These are phyloP conservation scores for Hemileccinum rubropunctum DNA, from an alignment of 768 basidiomycete genomes.

Conservation along the genomic window DNA sequence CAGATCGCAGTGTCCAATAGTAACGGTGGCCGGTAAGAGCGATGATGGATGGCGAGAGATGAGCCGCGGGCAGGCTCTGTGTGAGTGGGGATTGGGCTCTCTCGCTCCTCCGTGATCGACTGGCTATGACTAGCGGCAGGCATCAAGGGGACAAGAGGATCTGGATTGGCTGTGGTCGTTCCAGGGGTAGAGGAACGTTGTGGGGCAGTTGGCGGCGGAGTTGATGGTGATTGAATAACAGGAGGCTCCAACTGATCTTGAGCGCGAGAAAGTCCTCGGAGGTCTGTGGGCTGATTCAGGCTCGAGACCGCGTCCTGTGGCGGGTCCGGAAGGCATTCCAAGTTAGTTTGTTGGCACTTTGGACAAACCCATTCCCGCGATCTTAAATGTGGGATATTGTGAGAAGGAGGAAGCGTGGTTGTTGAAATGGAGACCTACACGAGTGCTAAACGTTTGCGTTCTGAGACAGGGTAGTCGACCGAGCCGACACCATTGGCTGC, in stretches of 20 bases:
- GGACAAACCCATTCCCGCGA: constrained; percentile 82
- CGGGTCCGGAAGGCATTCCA: constrained; percentile 71
- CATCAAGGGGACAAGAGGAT: constrained; percentile 15
- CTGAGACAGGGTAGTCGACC: constrained; percentile 69
- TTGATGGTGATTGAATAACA: constrained; percentile 12
- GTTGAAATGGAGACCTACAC: constrained; percentile 49
- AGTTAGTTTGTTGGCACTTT: constrained; percentile 64
- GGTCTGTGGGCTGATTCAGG: constrained; percentile 11
- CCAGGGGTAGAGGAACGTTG: constrained; percentile 17
- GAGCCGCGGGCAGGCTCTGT: constrained; percentile 21
- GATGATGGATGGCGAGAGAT: constrained; percentile 12
- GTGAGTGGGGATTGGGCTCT: constrained; percentile 5
- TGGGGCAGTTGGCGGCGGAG: constrained; percentile 14
- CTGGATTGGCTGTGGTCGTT: constrained; percentile 14
- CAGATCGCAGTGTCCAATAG: constrained; percentile 74
- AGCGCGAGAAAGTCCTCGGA: constrained; percentile 24
- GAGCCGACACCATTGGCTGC: constrained; percentile 86
- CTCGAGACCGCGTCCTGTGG: constrained; percentile 15
- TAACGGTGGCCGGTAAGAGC: constrained; percentile 48
- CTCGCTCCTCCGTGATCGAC: constrained; percentile 9
- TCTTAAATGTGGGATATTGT: constrained; percentile 36
- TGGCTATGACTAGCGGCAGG: constrained; percentile 9
- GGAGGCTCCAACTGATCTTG: constrained; percentile 16
- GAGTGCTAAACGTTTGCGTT: constrained; percentile 74
- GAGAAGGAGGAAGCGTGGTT: constrained; percentile 8